phyloP scores from a whole-genome alignment of 2,329 filamentous ascomycete genomes.

The Nothopassalora personata region DNA sequence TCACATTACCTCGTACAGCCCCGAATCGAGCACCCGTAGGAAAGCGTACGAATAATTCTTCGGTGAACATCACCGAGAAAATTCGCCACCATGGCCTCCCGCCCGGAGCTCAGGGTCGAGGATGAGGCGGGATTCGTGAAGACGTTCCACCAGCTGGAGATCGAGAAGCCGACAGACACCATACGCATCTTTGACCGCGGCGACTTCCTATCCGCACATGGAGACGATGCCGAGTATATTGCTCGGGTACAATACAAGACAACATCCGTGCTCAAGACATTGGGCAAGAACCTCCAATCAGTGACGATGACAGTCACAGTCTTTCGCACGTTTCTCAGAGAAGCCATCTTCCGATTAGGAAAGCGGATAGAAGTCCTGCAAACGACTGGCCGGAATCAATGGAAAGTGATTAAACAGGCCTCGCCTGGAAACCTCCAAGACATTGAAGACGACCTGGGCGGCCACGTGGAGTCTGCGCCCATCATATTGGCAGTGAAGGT shows the following conservation, averaged over 20 bases:
- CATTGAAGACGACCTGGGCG: conserved; percentile 88
- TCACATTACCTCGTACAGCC: neutral
- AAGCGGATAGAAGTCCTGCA: conserved; percentile 90
- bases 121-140: conserved; percentile 96
- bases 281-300: conserved; percentile 78
- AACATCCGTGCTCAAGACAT: conserved; percentile 85
- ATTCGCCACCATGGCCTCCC: conserved; percentile 43
- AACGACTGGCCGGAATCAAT: conserved; percentile 73
- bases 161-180: conserved; percentile 66
- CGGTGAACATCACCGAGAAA: neutral
- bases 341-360: conserved; percentile 84
- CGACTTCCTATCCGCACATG: conserved; percentile 94
- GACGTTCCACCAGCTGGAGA: conserved; percentile 82
- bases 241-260: conserved; percentile 89
- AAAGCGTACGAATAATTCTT: neutral
- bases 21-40: neutral
- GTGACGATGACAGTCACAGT: conserved; percentile 92
- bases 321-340: conserved; percentile 89
- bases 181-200: conserved; percentile 89
- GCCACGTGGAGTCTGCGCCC: conserved; percentile 79
- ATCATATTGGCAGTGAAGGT: conserved; percentile 96
- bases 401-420: conserved; percentile 78
- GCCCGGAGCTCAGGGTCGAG: conserved; percentile 66
- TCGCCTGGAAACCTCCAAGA: conserved; percentile 96
- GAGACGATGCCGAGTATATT: conserved; percentile 77